These are phyloP conservation scores for Alternaria ventricosa DNA, from an alignment of 2,329 filamentous ascomycete genomes.

Conservation along the genomic window DNA sequence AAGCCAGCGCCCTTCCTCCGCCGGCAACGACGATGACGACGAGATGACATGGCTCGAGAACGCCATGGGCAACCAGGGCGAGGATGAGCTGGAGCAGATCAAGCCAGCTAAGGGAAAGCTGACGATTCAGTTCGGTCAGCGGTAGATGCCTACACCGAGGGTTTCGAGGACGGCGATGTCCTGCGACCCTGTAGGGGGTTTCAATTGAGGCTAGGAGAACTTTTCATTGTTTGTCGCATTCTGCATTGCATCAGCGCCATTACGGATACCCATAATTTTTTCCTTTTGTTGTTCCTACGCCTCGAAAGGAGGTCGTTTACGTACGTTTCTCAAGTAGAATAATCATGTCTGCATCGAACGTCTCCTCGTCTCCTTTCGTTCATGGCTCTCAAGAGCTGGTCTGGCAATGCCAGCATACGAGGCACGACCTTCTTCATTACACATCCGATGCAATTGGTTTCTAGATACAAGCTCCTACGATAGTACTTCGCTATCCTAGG, in stretches of 20 bases:
- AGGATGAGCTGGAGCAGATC: conserved; percentile 26
- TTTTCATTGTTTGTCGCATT: conserved; percentile 37
- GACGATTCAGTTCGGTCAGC: conserved; percentile 47
- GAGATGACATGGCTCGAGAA: conserved; percentile 45
- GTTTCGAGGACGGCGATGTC: background rate
- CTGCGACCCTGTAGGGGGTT: background rate
- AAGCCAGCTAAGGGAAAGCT: conserved; percentile 39
- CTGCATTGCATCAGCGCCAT: conserved; percentile 16
- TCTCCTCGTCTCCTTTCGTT: background rate
- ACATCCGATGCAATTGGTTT: background rate
- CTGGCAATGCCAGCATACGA: background rate
- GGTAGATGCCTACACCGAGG: conserved; percentile 15
- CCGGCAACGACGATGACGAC: conserved; percentile 36
- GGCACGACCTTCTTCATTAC: background rate
- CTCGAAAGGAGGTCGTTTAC: background rate
- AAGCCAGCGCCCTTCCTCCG: conserved; percentile 29
- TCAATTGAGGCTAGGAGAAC: conserved; percentile 22
- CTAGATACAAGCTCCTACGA: background rate
- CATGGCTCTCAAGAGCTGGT: background rate
- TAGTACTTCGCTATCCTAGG: background rate
- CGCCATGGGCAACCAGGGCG: conserved; percentile 33
- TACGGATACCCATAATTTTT: conserved; percentile 39
- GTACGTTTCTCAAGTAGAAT: conserved; percentile 1
- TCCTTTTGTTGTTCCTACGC: background rate
- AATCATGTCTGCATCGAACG: background rate